Evolutionary conservation across 169 alveolate species (phyloP), one percentile per base, ranked within the genome.

Genomic region (Plasmodium reichenowi): DNA sequence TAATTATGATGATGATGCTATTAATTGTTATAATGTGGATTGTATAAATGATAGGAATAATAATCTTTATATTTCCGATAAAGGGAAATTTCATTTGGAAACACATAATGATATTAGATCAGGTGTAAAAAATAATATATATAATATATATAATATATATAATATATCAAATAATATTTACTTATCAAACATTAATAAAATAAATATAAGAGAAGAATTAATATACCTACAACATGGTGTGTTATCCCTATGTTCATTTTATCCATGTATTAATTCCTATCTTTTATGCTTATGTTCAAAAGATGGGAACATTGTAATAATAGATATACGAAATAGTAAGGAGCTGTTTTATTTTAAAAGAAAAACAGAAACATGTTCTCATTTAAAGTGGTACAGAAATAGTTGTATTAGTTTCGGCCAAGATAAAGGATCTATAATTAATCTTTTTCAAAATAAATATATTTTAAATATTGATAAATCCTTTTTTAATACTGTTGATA

Each of bases 401-500:
- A 59, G 89, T 22, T 78, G 80, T 47, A 32, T 78, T 3, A 64
- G 59, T 9, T 78, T 78, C 47, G 89, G 89, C 2, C 89, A 78
- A 52, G 89, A 78, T 50, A 78, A 78, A 50, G 89, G 89, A 78
- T 78, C 78, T 24, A 78, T 78, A 68, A 24, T 78, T 29, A 66
- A 78, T 64, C 43, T 78, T 12, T 78, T 78, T 70, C 80, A 78
- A 59, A 66, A 66, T 48, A 78, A 78, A 29, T 78, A 64, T 78
- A 43, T 78, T 78, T 66, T 78, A 78, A 78, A 78, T 66, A 78
- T 78, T 22, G 89, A 78, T 52, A 78, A 78, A 59, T 43, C 64
- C 8, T 64, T 67, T 72, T 64, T 32, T 52, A 59, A 56, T 71
- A 15, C 48, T 26, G 24, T 59, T 15, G 89, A 78, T 9, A 78